These are phyloP conservation scores for Parasarocladium wereldwijsianum DNA, from an alignment of 2,329 filamentous ascomycete genomes.

Conservation along the genomic window DNA sequence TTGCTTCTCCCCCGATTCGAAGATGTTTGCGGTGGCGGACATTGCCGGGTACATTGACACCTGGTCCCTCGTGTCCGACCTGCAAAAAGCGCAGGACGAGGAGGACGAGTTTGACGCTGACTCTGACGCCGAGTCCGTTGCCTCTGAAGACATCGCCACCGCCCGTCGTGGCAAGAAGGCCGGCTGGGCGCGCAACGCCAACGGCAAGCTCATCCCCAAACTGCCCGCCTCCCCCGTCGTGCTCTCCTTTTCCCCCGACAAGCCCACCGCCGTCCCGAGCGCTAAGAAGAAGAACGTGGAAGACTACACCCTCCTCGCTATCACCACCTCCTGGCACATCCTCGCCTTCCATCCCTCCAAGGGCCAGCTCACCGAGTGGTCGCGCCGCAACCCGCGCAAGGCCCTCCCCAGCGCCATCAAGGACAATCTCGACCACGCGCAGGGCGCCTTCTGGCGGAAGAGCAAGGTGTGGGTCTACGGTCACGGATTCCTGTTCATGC, in stretches of 20 bases:
- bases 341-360: conserved; percentile 67
- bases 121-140: conserved; percentile 25
- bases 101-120: conserved; percentile 16
- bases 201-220: conserved; percentile 53
- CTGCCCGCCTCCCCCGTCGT: conserved; percentile 50
- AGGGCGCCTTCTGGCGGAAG: conserved; percentile 75
- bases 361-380: conserved; percentile 73
- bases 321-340: conserved; percentile 47
- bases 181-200: conserved; percentile 63
- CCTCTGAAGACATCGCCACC: conserved; percentile 25
- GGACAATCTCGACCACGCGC: conserved; percentile 62
- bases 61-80: conserved; percentile 51
- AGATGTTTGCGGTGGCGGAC: conserved; percentile 65
- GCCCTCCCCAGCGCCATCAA: conserved; percentile 62
- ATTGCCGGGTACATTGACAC: conserved; percentile 76
- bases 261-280: conserved; percentile 16
- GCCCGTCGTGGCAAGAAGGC: too few relatives aligned
- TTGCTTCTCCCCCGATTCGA: conserved; percentile 68
- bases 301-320: conserved; percentile 37
- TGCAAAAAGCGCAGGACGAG: conserved; percentile 10
- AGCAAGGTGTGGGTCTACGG: conserved; percentile 78
- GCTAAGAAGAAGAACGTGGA: conserved; percentile 15
- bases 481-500: conserved; percentile 77
- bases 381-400: conserved; percentile 63
- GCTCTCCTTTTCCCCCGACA: conserved; percentile 49